Percentiles rank a stretch among this genome's conserved stretches.
Conservation (phyloP, 2,329 filamentous ascomycete genomes). For the Ceratocystis ficicola region DNA sequence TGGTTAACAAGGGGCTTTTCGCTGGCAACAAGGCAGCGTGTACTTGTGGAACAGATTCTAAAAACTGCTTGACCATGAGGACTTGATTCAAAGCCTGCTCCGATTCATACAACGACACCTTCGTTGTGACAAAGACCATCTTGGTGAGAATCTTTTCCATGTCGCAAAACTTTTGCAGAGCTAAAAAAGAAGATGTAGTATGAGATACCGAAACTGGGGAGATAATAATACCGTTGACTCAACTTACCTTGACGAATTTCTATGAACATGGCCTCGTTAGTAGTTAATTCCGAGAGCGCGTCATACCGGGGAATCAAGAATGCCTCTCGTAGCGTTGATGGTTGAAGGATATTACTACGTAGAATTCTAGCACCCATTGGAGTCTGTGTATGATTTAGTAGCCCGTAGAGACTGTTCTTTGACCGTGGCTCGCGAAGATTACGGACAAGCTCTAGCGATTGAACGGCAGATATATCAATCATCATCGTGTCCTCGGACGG, state of each 20-base stretch:
- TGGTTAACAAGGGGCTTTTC: conserved; percentile 50
- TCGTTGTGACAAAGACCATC: conserved; percentile 64
- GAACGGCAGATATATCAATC: conserved; percentile 80
- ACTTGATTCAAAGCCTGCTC: conserved; percentile 80
- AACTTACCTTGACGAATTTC: conserved; percentile 53
- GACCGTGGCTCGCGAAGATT: conserved; percentile 70
- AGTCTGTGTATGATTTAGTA: conserved; percentile 74
- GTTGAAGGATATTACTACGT: conserved; percentile 76
- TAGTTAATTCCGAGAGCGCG: conserved; percentile 68
- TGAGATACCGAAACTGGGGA: not conserved
- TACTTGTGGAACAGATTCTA: conserved; percentile 54
- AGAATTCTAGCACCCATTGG: conserved; percentile 81
- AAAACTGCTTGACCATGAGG: conserved; percentile 73
- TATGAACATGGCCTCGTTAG: conserved; percentile 75
- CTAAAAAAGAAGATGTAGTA: conserved; percentile 4
- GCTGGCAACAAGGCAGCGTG: conserved; percentile 55
- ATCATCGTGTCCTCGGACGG: conserved; percentile 89
- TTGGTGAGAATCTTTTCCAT: conserved; percentile 52
- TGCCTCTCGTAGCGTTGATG: conserved; percentile 54
- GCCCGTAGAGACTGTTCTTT: conserved; percentile 67
- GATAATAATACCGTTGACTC: conserved; percentile 10
- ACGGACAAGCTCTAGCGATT: conserved; percentile 78
- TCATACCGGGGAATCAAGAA: conserved; percentile 65
- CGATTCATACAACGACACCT: conserved; percentile 52
- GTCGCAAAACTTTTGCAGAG: conserved; percentile 50